Percentiles rank a stretch among this genome's conserved stretches.
phyloP scores from a whole-genome alignment of 1,284 basidiomycete genomes.

The Cutaneotrichosporon sp. region DNA sequence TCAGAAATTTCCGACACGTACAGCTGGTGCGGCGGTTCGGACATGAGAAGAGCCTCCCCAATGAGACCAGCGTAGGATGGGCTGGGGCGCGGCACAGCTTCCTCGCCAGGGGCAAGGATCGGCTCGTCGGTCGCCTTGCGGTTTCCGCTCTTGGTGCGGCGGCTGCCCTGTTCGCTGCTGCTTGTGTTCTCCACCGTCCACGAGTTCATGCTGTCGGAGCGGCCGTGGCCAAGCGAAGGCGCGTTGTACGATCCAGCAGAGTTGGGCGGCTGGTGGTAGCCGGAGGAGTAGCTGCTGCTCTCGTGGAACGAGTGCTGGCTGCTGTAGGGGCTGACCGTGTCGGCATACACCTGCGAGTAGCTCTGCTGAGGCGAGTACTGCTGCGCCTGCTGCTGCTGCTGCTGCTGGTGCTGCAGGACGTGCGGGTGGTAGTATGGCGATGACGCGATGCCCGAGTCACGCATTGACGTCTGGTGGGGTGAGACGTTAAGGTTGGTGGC shows the following conservation, averaged over 20 bases:
- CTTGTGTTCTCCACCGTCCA: background rate
- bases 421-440: background rate
- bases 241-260: background rate
- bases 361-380: background rate
- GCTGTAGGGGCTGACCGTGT: background rate
- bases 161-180: background rate
- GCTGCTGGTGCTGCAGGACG: background rate
- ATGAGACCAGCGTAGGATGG: conserved; percentile 46
- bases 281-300: background rate
- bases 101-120: conserved; percentile 40
- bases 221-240: background rate
- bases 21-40: conserved; percentile 42
- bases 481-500: background rate
- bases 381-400: conserved; percentile 1
- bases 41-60: conserved; percentile 41
- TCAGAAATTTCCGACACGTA: conserved; percentile 47
- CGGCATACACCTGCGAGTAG: background rate
- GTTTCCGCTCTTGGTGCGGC: background rate
- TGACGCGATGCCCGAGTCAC: background rate
- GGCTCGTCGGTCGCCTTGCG: conserved; percentile 32
- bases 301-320: background rate
- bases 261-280: background rate
- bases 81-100: conserved; percentile 37
- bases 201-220: conserved; percentile 2
- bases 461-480: background rate